A percentile compares a stretch with the other conserved stretches of the same genome.
Evolutionary conservation across 768 basidiomycete genomes (phyloP).

Genomic region (Bullera alba): DNA sequence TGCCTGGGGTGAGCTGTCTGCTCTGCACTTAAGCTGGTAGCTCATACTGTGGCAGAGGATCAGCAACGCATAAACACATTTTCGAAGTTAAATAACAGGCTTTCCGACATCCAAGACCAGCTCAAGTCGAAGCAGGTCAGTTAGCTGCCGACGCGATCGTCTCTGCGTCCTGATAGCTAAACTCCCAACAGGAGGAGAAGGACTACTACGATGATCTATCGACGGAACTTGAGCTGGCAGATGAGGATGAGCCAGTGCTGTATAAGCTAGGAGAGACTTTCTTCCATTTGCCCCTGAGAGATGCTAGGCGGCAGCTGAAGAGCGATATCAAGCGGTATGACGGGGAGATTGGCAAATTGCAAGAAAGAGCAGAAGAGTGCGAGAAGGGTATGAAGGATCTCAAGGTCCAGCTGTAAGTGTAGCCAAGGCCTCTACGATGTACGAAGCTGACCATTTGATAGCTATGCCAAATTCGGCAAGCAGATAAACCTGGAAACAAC

Average conservation of each 20-base stretch:
- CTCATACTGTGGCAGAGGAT: slow-evolving; percentile 51
- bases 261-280: slow-evolving; percentile 89
- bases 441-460: slow-evolving; percentile 4
- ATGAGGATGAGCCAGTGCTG: slow-evolving; percentile 68
- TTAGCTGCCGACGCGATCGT: too few species aligned
- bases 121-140: slow-evolving; percentile 66
- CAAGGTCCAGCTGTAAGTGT: slow-evolving; percentile 44
- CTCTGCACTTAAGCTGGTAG: neutral
- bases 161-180: neutral
- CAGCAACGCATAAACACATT: slow-evolving; percentile 87
- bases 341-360: slow-evolving; percentile 27
- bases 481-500: slow-evolving; percentile 81
- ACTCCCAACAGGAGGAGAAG: slow-evolving; percentile 70
- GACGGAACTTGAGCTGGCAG: slow-evolving; percentile 79
- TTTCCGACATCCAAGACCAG: slow-evolving; percentile 64
- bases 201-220: slow-evolving; percentile 85
- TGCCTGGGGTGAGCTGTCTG: slow-evolving; percentile 38
- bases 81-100: slow-evolving; percentile 78
- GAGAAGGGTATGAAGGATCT: slow-evolving; percentile 45
- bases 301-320: slow-evolving; percentile 50
- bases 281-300: slow-evolving; percentile 63
- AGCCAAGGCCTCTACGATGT: neutral
- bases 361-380: slow-evolving; percentile 38
- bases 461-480: slow-evolving; percentile 83
- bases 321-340: slow-evolving; percentile 34